Evolutionary conservation across 2,329 filamentous ascomycete genomes (phyloP).

Genomic region (Fusarium sulawesiense): DNA sequence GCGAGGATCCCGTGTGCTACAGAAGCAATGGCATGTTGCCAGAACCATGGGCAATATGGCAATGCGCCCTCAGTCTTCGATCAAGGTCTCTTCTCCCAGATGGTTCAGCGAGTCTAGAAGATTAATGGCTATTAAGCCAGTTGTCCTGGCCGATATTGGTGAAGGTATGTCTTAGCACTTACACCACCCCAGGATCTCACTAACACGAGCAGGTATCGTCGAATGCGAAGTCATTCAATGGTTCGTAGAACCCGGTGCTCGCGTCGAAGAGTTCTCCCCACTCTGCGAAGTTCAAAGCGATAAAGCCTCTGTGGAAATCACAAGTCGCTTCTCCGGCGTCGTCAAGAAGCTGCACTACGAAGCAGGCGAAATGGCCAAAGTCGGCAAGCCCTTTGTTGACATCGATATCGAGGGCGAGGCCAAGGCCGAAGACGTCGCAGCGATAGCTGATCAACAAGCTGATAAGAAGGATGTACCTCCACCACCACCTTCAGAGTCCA

Average conservation of each 20-base stretch:
- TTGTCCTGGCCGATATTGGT: conserved; percentile 85
- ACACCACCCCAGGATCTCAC: not conserved
- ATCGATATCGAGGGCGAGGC: conserved; percentile 90
- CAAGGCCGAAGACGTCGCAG: conserved; percentile 55
- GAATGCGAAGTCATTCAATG: conserved; percentile 99
- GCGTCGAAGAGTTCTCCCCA: conserved; percentile 97
- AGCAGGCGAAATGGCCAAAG: conserved; percentile 94
- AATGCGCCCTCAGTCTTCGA: conserved; percentile 44
- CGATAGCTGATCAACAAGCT: conserved; percentile 51
- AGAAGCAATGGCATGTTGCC: conserved; percentile 63
- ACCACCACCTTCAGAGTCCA: conserved; percentile 27
- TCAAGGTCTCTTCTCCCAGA: conserved; percentile 51
- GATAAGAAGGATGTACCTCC: conserved; percentile 46
- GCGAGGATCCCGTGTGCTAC: conserved; percentile 61
- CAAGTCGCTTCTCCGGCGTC: conserved; percentile 92
- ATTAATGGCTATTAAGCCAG: conserved; percentile 76
- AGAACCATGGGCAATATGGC: conserved; percentile 54
- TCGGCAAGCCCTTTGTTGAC: conserved; percentile 93
- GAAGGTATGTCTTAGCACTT: conserved; percentile 68
- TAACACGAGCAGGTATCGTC: conserved; percentile 77
- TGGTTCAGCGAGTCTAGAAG: conserved; percentile 64
- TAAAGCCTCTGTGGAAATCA: conserved; percentile 92
- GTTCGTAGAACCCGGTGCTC: conserved; percentile 96
- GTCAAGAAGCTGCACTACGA: conserved; percentile 98
- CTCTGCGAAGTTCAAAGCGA: conserved; percentile 98